These are phyloP conservation scores for Aspergillus diversus DNA, from an alignment of 495 filamentous ascomycete genomes.

Conservation along the genomic window DNA sequence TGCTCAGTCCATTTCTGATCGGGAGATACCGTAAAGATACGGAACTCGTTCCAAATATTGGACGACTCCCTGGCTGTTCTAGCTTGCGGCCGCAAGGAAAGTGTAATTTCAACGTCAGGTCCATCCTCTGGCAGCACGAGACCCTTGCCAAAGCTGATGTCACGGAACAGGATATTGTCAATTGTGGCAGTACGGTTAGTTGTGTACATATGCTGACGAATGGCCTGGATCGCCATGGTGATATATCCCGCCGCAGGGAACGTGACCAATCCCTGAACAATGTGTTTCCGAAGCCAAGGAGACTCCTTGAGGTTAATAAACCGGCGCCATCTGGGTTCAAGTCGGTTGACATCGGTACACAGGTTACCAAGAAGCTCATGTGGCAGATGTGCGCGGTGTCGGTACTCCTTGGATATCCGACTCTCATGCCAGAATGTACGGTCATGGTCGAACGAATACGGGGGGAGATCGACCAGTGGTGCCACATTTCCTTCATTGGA, in stretches of 20 bases:
- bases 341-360: conserved; percentile 10
- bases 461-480: conserved; percentile 38
- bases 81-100: conserved; percentile 14
- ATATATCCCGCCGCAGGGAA: conserved; percentile 64
- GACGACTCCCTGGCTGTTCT: conserved; percentile 15
- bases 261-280: conserved; percentile 42
- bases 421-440: conserved; percentile 49
- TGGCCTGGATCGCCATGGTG: conserved; percentile 60
- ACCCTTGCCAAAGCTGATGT: conserved; percentile 19
- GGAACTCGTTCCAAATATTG: conserved; percentile 16
- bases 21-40: conserved; percentile 16
- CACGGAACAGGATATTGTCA: conserved; percentile 13
- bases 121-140: conserved; percentile 14
- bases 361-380: conserved; percentile 35
- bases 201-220: conserved; percentile 14
- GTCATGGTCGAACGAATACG: conserved; percentile 53
- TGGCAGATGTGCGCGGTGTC: conserved; percentile 9
- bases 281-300: conserved; percentile 40
- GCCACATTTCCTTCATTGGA: conserved; percentile 11
- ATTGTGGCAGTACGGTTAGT: conserved; percentile 5
- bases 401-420: conserved; percentile 31
- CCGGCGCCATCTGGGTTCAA: conserved; percentile 34
- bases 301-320: conserved; percentile 34
- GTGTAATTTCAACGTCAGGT: conserved; percentile 10
- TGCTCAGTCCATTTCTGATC: conserved; percentile 20